Base-by-base conservation (phyloP, 495 filamentous ascomycete genomes). In the Xylaria sp. region DNA sequence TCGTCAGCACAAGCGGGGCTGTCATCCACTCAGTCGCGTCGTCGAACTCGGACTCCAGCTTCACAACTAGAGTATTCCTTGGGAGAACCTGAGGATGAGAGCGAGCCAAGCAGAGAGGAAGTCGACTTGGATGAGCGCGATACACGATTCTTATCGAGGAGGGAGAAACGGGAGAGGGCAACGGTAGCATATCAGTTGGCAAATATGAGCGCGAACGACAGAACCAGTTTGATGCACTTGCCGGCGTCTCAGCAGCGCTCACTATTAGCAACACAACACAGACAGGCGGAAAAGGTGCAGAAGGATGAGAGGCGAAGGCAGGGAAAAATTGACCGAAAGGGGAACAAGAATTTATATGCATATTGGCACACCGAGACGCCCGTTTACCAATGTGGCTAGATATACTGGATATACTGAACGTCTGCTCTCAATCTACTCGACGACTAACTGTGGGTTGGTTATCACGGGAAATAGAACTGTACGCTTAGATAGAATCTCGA, bases 251-350 rank as follows among this genome's bases (percentile, higher is more conserved):
- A 78, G 55, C 77, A 78, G 70, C 74, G 80, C 12, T 52, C 78
- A 11, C 43, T 82, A 33, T 71, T 82, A 40, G 74, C 74, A 8
- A 74, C 74, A 21, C 79, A 77, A 46, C 71, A 77, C 17, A 77
- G 71, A 55, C 76, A 75, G 12, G 66, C 62, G n/a, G 76, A 79
- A 14, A 76, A 76, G 61, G 67, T 61, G 48, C 76, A 75, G 62
- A 72, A 73, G 31, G 76, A 69, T 4, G 76, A 76, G 65, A 66
- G 50, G 21, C 70, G 76, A 43, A 67, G 55, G 65, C 72, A 67
- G 33, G 62, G 64, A 43, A 70, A 46, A 26, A 72, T 78, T 44
- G 72, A 78, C 48, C 53, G 72, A 24, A 78, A 76, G 64, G 76
- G 72, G 53, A 78, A 78, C 44, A 78, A 78, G 68, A 76, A 73